Evolutionary conservation across 129 eudicot genomes (phyloP).

Genomic region (Flaveria brownii): DNA sequence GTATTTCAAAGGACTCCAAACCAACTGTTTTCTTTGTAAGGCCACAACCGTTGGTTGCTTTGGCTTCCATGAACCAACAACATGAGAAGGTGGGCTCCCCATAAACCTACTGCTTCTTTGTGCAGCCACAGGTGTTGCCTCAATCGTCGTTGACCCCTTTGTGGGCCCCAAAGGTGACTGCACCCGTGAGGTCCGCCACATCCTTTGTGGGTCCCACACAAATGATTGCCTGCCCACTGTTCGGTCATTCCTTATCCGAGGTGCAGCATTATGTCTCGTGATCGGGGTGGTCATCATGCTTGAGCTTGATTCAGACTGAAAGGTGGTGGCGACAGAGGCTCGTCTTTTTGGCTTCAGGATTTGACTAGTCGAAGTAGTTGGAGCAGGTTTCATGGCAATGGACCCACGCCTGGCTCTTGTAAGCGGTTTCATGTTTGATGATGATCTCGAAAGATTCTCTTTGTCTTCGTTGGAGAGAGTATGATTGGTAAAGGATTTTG

Average conservation of each 20-base stretch:
- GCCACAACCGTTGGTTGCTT: slow-evolving; percentile 86
- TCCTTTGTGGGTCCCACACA: slow-evolving; percentile 73
- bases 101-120: slow-evolving; percentile 66
- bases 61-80: slow-evolving; percentile 76
- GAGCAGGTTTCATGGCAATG: slow-evolving; percentile 48
- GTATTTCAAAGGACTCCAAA: slow-evolving; percentile 78
- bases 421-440: slow-evolving; percentile 31
- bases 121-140: slow-evolving; percentile 53
- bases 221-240: slow-evolving; percentile 55
- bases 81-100: slow-evolving; percentile 75
- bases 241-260: slow-evolving; percentile 43
- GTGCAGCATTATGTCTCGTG: slow-evolving; percentile 30
- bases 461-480: slow-evolving; percentile 43
- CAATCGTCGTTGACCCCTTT: slow-evolving; percentile 33
- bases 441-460: slow-evolving; percentile 49
- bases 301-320: slow-evolving; percentile 44
- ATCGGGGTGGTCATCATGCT: slow-evolving; percentile 44
- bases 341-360: slow-evolving; percentile 61
- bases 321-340: slow-evolving; percentile 69
- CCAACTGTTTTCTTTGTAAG: slow-evolving; percentile 59
- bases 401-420: slow-evolving; percentile 65
- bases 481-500: slow-evolving; percentile 28
- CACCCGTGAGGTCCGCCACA: slow-evolving; percentile 53
- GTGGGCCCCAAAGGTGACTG: slow-evolving; percentile 48
- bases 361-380: slow-evolving; percentile 26